Evolutionary conservation across 768 basidiomycete genomes (phyloP), one percentile per base, ranked within the genome.

Genomic region (Auricularia heimuer): DNA sequence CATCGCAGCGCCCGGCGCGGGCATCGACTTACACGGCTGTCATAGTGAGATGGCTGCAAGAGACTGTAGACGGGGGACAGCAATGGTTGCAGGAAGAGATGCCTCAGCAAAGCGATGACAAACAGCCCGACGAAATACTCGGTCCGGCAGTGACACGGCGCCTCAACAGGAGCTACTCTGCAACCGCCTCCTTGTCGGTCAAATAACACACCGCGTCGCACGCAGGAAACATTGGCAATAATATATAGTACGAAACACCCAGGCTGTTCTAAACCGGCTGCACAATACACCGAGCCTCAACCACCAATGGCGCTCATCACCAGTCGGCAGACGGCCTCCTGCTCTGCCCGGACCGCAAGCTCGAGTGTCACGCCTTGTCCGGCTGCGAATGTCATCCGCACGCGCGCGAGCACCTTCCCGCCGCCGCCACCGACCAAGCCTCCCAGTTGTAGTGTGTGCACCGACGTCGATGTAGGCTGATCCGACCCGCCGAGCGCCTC

Each of bases 301-400:
- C 87, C 86, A 68, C 87, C 85, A 70, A 99, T 94, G 58, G 97
- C 96, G 42, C 90, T 83, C 65, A 99, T 83, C 24, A 98, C 92
- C 61, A 99, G 83, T 68, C 86, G 82, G 71, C 92, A 94, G 4
- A 87, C 92, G 68, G 85, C 85, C 73, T 90, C 85, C 76, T 89
- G 88, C 75, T 99, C 97, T 62, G 94, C 94, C 62, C 96, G 86
- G 24, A 96, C 95, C 35, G 83, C 82, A 54, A 99, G 77, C 77
- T 98, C 95, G 65, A 99, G 78, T 37, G 94, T 95, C 18, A 99
- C 97, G 8, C 97, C 97, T 69, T 88, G 81, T 16, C 92, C 94
- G 67, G 87, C 80, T 54, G 90, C 87, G 76, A 84, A 98, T 11
- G 96, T 98, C 97, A 98, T 99, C 67, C 96, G 83, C 78, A 90